These are phyloP conservation scores for Mollisia scopiformis DNA, from an alignment of 2,329 filamentous ascomycete genomes.

Conservation along the genomic window DNA sequence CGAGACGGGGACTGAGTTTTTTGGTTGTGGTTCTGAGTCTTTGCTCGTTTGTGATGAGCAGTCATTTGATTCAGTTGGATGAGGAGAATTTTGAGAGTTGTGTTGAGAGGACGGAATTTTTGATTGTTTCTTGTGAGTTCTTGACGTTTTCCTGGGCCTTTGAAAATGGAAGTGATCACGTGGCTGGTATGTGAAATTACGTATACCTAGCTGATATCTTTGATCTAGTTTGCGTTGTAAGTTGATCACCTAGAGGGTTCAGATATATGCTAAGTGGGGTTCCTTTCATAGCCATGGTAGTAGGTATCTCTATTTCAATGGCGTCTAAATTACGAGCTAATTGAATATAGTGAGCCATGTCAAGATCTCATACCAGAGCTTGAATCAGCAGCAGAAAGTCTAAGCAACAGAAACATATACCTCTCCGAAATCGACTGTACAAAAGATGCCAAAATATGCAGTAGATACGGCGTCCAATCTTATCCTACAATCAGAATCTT, in stretches of 20 bases:
- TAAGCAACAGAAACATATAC: constrained; percentile 51
- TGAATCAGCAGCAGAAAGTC: constrained; percentile 49
- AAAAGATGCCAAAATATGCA: constrained; percentile 63
- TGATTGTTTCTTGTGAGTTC: constrained; percentile 2
- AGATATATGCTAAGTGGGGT: not conserved
- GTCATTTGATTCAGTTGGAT: not conserved
- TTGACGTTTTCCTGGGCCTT: not conserved
- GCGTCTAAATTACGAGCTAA: not conserved
- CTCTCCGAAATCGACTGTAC: constrained; percentile 63
- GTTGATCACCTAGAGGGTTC: not conserved
- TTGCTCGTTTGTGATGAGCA: not conserved
- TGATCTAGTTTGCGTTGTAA: not conserved
- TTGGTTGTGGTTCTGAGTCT: not conserved
- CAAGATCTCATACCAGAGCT: constrained; percentile 44
- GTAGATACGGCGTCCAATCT: constrained; percentile 64
- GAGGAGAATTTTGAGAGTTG: not conserved
- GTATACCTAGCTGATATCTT: not conserved
- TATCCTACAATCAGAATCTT: constrained; percentile 72
- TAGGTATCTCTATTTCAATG: not conserved
- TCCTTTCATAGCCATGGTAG: not conserved
- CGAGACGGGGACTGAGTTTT: not conserved
- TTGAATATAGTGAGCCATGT: constrained; percentile 6
- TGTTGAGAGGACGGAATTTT: not conserved
- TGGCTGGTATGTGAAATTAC: too few species aligned
- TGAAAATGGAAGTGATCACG: not conserved